Conservation (phyloP, 2,329 filamentous ascomycete species). For the Penicillium sp. region DNA sequence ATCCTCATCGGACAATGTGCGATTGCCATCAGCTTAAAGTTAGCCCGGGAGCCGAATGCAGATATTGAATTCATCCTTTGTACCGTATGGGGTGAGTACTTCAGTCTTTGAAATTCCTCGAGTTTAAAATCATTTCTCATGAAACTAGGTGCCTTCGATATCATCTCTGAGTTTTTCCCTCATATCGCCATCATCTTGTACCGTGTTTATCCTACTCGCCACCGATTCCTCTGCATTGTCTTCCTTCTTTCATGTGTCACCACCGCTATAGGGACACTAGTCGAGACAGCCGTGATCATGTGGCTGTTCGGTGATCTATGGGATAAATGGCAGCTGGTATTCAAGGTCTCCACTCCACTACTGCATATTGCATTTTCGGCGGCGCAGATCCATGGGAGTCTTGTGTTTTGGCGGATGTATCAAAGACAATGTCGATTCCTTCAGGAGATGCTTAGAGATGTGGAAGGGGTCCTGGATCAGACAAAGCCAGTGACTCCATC, state of each 20-base stretch:
- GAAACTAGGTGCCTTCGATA: slow-evolving; percentile 46
- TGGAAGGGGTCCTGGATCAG: background rate
- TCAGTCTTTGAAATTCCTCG: background rate
- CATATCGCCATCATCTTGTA: slow-evolving; percentile 45
- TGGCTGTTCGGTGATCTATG: slow-evolving; percentile 43
- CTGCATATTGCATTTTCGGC: slow-evolving; percentile 41
- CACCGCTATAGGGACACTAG: slow-evolving; percentile 36
- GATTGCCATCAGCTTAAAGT: slow-evolving; percentile 36
- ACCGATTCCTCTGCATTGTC: slow-evolving; percentile 37
- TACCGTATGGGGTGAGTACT: slow-evolving; percentile 37
- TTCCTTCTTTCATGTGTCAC: slow-evolving; percentile 36
- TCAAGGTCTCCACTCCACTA: slow-evolving; percentile 43
- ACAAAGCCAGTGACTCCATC: too few species aligned
- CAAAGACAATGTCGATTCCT: slow-evolving; percentile 12
- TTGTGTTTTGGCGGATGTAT: slow-evolving; percentile 41
- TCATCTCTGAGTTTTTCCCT: slow-evolving; percentile 44
- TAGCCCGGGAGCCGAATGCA: slow-evolving; percentile 28
- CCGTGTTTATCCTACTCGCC: slow-evolving; percentile 36
- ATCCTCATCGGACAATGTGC: slow-evolving; percentile 41
- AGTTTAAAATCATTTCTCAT: too few species aligned
- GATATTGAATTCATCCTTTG: slow-evolving; percentile 37
- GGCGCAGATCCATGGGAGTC: slow-evolving; percentile 42
- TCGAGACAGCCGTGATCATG: slow-evolving; percentile 43
- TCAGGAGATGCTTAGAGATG: background rate
- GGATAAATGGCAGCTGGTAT: slow-evolving; percentile 40